Evolutionary conservation across 2,329 filamentous ascomycete genomes (phyloP).

Genomic region (Chalaropsis thielavioides): DNA sequence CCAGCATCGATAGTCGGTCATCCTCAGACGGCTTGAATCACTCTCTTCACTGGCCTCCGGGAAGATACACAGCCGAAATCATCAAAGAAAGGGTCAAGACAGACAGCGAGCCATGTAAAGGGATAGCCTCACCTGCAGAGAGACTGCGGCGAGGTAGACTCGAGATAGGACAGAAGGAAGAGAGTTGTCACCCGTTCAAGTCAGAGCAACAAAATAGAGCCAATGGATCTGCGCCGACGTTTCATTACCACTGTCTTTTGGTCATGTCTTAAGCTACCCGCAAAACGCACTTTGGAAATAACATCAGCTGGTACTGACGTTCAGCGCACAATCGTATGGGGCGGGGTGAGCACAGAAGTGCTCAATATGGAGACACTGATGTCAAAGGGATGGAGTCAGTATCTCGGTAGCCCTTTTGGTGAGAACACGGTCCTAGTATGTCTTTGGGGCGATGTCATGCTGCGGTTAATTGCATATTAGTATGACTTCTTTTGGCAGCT

Average conservation of each 20-base stretch:
- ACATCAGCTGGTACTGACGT: not conserved
- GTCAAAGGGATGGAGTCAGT: not conserved
- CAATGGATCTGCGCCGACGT: not conserved
- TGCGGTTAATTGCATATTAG: not conserved
- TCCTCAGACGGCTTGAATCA: not conserved
- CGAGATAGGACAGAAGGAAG: not conserved
- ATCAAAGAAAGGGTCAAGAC: not conserved
- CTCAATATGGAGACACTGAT: not conserved
- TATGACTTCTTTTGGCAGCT: not conserved
- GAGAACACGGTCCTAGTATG: not conserved
- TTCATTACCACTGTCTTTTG: not conserved
- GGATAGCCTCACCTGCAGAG: not conserved
- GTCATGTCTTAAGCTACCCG: not conserved
- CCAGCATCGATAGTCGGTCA: not conserved
- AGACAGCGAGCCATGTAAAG: not conserved
- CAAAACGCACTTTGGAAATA: not conserved
- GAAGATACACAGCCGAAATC: not conserved
- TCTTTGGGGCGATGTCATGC: not conserved
- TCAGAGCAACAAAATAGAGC: not conserved
- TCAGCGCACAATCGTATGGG: not conserved
- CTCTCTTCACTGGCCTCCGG: not conserved
- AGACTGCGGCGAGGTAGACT: not conserved
- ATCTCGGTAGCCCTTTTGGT: not conserved
- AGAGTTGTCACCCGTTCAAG: not conserved
- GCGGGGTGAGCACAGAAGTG: not conserved